A percentile compares a stretch with the other conserved stretches of the same genome.
Conservation (phyloP, 129 eudicot genomes). For the Lactuca sativa region DNA sequence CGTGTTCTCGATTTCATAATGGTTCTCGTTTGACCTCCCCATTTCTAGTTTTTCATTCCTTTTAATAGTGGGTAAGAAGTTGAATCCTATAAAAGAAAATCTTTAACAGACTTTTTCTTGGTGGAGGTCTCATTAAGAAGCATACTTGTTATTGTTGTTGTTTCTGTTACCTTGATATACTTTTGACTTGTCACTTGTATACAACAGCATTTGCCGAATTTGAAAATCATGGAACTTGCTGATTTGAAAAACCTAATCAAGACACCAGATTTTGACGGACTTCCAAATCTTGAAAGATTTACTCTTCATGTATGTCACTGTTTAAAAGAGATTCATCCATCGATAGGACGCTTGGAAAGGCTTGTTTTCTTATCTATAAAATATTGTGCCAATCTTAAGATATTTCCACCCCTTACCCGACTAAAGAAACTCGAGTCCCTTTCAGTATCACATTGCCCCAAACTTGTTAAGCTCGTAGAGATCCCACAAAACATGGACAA, state of each 20-base stretch:
- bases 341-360: conserved; percentile 1
- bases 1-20: too few relatives aligned
- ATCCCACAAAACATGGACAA: too few relatives aligned
- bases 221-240: conserved; percentile 21
- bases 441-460: background rate
- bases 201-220: background rate
- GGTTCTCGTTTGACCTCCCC: background rate
- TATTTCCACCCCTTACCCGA: too few relatives aligned
- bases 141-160: too few relatives aligned
- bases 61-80: background rate
- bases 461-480: background rate
- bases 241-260: background rate
- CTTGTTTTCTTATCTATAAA: too few relatives aligned
- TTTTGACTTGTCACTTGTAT: background rate
- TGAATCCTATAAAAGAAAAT: background rate
- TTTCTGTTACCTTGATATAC: background rate
- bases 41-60: background rate
- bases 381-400: too few relatives aligned
- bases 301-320: background rate
- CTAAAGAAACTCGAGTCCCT: background rate
- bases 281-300: conserved; percentile 17
- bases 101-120: too few relatives aligned
- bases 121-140: too few relatives aligned
- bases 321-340: conserved; percentile 20
- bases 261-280: conserved; percentile 8